phyloP scores from a whole-genome alignment of 805 yeast genomes.

The Cyberlindnera japonica region DNA sequence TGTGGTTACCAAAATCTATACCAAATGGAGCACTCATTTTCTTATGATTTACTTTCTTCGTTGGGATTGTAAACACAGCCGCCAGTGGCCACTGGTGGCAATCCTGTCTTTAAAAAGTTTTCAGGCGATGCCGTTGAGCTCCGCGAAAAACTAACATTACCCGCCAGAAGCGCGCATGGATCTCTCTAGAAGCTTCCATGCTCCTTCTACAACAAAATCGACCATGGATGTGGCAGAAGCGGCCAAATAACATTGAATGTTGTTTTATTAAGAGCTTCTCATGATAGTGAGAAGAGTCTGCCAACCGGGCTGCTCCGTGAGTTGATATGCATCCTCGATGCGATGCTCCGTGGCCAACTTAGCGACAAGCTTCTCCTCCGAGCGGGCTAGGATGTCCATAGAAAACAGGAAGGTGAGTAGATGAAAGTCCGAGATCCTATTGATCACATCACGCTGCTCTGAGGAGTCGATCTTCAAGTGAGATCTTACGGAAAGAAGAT shows the following conservation, averaged over 20 bases:
- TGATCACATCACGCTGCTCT: slow-evolving; percentile 30
- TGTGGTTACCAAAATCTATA: slow-evolving; percentile 94
- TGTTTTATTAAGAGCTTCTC: slow-evolving; percentile 26
- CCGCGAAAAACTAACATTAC: too few species aligned
- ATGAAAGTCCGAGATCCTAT: slow-evolving; percentile 68
- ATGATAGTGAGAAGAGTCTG: slow-evolving; percentile 65
- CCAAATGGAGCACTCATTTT: slow-evolving; percentile 92
- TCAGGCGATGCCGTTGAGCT: too few species aligned
- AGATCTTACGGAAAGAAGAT: slow-evolving; percentile 48
- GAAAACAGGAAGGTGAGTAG: slow-evolving; percentile 55
- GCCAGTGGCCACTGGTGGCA: too few species aligned
- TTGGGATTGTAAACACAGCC: too few species aligned
- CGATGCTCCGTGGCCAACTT: slow-evolving; percentile 43
- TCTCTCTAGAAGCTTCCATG: too few species aligned
- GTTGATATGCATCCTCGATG: slow-evolving; percentile 43
- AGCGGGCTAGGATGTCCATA: slow-evolving; percentile 51
- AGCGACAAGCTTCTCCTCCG: slow-evolving; percentile 50
- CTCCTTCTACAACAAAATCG: too few species aligned
- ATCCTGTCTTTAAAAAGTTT: too few species aligned
- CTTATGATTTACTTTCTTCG: too few species aligned
- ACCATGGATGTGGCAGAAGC: too few species aligned
- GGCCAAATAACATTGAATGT: too few species aligned
- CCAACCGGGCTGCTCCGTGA: slow-evolving; percentile 73
- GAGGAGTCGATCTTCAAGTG: slow-evolving; percentile 40
- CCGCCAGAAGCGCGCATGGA: too few species aligned